Evolutionary conservation across 73 alveolate species (phyloP).

Genomic region (Tetrahymena thermophila): DNA sequence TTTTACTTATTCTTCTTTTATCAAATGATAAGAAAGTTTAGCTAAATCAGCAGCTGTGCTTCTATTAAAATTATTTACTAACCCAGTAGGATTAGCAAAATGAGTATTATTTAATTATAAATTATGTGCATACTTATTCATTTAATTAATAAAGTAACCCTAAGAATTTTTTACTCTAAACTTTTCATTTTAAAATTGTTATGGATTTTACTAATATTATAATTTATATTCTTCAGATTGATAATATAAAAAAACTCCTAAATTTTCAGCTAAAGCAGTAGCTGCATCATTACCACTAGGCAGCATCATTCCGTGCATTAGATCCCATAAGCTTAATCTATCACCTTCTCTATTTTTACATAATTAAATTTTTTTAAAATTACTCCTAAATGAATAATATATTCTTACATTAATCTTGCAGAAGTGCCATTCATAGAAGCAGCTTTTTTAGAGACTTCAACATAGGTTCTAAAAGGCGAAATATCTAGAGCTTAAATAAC

Average conservation of each 20-base stretch:
- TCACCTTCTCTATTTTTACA: conserved; percentile 33
- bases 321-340: conserved; percentile 46
- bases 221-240: conserved; percentile 12
- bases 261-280: conserved; percentile 49
- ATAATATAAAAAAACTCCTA: conserved; percentile 46
- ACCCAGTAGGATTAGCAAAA: conserved; percentile 77
- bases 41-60: conserved; percentile 72
- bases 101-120: conserved; percentile 54
- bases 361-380: neutral
- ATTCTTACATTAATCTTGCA: conserved; percentile 33
- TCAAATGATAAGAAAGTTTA: conserved; percentile 33
- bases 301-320: conserved; percentile 68
- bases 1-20: conserved; percentile 45
- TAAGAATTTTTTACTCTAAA: conserved; percentile 21
- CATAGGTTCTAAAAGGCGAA: neutral
- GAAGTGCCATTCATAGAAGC: conserved; percentile 47
- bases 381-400: too few relatives aligned
- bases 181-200: neutral
- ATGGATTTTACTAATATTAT: neutral
- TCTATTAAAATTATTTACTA: conserved; percentile 49
- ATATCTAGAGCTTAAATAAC: conserved; percentile 3
- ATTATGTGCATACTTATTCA: conserved; percentile 55
- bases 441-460: conserved; percentile 13
- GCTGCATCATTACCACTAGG: conserved; percentile 89
- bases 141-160: conserved; percentile 53